These are phyloP conservation scores for Eucalyptus sp. DNA, from an alignment of 345 rosid genomes.

Conservation along the genomic window DNA sequence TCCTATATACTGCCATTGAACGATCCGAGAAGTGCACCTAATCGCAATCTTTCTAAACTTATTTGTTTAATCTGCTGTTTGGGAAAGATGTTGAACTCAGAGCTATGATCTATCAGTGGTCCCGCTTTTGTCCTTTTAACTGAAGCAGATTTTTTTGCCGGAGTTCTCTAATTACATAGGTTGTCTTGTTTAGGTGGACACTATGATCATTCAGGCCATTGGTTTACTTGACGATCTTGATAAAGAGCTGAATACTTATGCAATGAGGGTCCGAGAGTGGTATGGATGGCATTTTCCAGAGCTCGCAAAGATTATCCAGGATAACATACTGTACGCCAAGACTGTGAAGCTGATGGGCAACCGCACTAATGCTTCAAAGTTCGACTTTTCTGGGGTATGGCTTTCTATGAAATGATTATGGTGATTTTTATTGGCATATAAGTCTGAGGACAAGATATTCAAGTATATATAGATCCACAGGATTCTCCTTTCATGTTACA, in stretches of 20 bases:
- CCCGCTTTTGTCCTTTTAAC: neutral
- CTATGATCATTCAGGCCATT: conserved; percentile 95
- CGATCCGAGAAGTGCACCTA: neutral
- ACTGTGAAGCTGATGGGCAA: conserved; percentile 75
- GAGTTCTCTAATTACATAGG: neutral
- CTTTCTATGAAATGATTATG: neutral
- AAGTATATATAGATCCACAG: neutral
- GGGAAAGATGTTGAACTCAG: neutral
- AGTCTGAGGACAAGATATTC: neutral
- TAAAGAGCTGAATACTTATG: conserved; percentile 87
- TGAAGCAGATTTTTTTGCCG: neutral
- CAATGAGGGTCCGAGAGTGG: conserved; percentile 92
- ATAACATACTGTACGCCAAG: conserved; percentile 79
- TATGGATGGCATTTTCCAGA: conserved; percentile 99
- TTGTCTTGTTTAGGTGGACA: conserved; percentile 54
- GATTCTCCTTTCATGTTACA: neutral
- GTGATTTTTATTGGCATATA: neutral
- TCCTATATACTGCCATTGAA: neutral
- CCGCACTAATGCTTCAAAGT: conserved; percentile 69
- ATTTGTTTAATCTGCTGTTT: neutral
- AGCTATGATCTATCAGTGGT: neutral
- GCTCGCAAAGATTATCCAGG: conserved; percentile 80
- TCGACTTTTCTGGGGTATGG: conserved; percentile 79
- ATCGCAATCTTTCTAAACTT: neutral
- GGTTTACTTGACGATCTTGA: conserved; percentile 95